Percentiles rank a stretch among this genome's conserved stretches.
phyloP scores from a whole-genome alignment of 2,329 filamentous ascomycete genomes.

The Calonectria leucothoes region DNA sequence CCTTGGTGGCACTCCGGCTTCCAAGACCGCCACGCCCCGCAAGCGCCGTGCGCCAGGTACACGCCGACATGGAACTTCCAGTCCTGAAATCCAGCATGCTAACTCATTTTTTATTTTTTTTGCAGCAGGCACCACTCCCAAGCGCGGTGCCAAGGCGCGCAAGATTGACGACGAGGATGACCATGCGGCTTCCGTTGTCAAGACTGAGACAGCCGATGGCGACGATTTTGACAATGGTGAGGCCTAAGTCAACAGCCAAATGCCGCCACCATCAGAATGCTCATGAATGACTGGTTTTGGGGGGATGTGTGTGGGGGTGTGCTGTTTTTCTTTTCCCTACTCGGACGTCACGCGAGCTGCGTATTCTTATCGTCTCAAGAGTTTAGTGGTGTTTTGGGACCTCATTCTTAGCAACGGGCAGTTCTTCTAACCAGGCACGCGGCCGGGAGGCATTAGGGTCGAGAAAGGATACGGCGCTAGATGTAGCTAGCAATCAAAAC shows the following conservation, averaged over 20 bases:
- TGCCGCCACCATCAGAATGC: not conserved
- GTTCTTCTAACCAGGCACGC: not conserved
- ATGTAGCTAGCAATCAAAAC: not conserved
- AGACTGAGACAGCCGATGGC: conserved; percentile 20
- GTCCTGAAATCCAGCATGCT: not conserved
- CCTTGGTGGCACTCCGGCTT: not conserved
- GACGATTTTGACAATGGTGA: not conserved
- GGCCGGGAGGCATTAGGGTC: too few species aligned
- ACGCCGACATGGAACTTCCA: not conserved
- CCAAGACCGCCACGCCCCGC: conserved; percentile 29
- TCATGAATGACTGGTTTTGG: not conserved
- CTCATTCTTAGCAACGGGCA: not conserved
- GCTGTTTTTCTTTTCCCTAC: not conserved
- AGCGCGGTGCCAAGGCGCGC: conserved; percentile 29
- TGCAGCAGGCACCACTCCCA: conserved; percentile 15
- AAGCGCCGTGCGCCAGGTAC: conserved; percentile 35
- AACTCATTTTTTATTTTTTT: conserved; percentile 17
- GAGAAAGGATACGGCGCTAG: not conserved
- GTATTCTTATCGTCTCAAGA: not conserved
- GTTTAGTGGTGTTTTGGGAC: not conserved
- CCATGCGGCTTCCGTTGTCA: conserved; percentile 16
- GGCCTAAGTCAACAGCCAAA: not conserved
- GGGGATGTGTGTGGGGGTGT: too few species aligned
- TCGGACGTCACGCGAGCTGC: not conserved
- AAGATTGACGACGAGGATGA: conserved; percentile 33